phyloP scores from a whole-genome alignment of 192 early-diverging fungal species.

The Funneliformis mosseae region DNA sequence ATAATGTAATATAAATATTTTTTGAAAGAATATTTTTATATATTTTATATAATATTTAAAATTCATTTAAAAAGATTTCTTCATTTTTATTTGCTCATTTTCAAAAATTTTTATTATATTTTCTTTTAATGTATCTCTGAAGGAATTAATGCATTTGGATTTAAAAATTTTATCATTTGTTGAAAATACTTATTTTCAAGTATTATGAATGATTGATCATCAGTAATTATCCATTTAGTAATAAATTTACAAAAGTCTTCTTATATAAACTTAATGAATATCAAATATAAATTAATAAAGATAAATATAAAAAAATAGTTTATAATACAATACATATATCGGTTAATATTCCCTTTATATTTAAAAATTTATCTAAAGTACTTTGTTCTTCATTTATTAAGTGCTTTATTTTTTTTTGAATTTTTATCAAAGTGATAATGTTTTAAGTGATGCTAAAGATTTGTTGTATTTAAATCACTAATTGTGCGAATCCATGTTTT shows the following conservation, averaged over 20 bases:
- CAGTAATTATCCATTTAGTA: background rate
- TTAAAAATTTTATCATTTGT: background rate
- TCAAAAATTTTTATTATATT: background rate
- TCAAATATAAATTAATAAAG: too few relatives aligned
- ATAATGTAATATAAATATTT: too few relatives aligned
- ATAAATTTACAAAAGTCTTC: background rate
- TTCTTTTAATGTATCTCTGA: too few relatives aligned
- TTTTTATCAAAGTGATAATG: background rate
- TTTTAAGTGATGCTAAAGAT: background rate
- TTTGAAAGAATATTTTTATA: too few relatives aligned
- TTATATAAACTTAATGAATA: background rate
- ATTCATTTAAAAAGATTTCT: background rate
- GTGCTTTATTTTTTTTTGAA: background rate
- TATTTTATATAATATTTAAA: too few relatives aligned
- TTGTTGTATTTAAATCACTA: background rate
- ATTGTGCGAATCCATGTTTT: too few relatives aligned
- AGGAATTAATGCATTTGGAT: background rate
- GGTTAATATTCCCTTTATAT: too few relatives aligned
- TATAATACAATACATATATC: too few relatives aligned
- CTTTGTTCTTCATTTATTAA: too few relatives aligned
- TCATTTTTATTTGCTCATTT: background rate
- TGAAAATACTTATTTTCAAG: slow-evolving; percentile 2
- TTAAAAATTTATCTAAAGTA: too few relatives aligned
- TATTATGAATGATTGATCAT: background rate
- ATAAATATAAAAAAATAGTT: too few relatives aligned